These are phyloP conservation scores for Trichoderma afroharzianum DNA, from an alignment of 2,329 filamentous ascomycete species.

Conservation along the genomic window DNA sequence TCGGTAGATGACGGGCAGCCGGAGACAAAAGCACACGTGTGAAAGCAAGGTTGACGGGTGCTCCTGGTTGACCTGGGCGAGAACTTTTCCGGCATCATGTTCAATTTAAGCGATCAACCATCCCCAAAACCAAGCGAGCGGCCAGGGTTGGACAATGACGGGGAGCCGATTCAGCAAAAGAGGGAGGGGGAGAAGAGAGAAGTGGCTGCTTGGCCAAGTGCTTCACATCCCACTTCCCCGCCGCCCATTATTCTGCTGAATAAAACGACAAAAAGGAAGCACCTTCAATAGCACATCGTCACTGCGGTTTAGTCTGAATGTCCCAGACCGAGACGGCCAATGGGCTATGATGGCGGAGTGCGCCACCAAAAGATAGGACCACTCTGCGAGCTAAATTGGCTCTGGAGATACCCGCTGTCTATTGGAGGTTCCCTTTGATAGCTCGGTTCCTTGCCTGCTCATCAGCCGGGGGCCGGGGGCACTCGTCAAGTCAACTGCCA, in stretches of 20 bases:
- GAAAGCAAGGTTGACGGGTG: background rate
- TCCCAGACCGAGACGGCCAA: background rate
- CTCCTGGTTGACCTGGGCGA: background rate
- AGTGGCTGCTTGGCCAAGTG: background rate
- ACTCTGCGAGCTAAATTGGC: conserved; percentile 12
- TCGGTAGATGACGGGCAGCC: conserved; percentile 1
- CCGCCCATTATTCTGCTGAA: background rate
- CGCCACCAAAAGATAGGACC: background rate
- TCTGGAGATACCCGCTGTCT: conserved; percentile 12
- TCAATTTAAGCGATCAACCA: background rate
- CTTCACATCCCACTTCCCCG: background rate
- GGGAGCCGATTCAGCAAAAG: background rate
- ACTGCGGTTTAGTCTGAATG: background rate
- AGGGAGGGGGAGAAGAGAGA: background rate
- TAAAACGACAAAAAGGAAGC: background rate
- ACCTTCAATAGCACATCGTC: background rate
- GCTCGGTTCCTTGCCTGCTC: background rate
- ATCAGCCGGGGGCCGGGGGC: conserved; percentile 3
- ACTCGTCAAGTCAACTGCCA: background rate
- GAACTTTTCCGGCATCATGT: background rate
- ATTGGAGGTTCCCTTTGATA: conserved; percentile 10
- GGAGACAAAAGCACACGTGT: background rate
- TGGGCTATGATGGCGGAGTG: conserved; percentile 1
- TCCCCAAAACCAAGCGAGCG: background rate
- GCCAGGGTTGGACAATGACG: background rate